These are phyloP conservation scores for Peltaster fructicola DNA, from an alignment of 2,329 filamentous ascomycete genomes.

Conservation along the genomic window DNA sequence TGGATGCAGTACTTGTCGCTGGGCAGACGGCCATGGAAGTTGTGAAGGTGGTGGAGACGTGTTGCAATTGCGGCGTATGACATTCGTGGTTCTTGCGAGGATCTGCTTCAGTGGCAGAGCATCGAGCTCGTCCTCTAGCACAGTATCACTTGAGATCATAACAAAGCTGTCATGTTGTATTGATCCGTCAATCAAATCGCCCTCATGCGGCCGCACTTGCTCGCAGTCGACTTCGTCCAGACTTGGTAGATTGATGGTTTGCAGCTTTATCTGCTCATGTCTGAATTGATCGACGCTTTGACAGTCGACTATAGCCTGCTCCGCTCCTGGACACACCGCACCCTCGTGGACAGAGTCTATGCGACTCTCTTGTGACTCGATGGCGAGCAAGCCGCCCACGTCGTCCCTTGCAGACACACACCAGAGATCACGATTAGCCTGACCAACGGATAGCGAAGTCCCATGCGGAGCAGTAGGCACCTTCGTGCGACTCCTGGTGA, in stretches of 20 bases:
- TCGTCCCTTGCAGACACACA: constrained; percentile 48
- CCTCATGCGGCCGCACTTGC: too few relatives aligned
- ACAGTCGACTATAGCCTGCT: too few relatives aligned
- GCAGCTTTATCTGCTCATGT: too few relatives aligned
- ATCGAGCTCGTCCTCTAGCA: constrained; percentile 1
- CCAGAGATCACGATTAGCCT: constrained; percentile 41
- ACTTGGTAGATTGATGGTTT: too few relatives aligned
- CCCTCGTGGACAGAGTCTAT: constrained; percentile 1
- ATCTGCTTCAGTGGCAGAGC: neutral
- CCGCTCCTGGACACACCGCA: too few relatives aligned
- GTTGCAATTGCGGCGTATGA: constrained; percentile 1
- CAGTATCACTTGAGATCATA: constrained; percentile 3
- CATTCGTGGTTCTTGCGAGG: neutral
- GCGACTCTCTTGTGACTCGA: neutral
- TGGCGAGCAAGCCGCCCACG: constrained; percentile 27
- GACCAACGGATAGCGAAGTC: constrained; percentile 13
- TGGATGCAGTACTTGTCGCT: constrained; percentile 9
- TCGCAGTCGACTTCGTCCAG: too few relatives aligned
- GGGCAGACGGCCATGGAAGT: neutral
- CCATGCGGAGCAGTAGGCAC: constrained; percentile 14
- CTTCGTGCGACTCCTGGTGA: constrained; percentile 9
- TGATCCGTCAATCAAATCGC: too few relatives aligned
- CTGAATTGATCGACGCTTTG: too few relatives aligned
- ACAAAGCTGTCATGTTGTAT: constrained; percentile 5
- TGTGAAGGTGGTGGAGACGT: neutral